Conservation (phyloP, 768 basidiomycete species). For the Tylopilus balloui region DNA sequence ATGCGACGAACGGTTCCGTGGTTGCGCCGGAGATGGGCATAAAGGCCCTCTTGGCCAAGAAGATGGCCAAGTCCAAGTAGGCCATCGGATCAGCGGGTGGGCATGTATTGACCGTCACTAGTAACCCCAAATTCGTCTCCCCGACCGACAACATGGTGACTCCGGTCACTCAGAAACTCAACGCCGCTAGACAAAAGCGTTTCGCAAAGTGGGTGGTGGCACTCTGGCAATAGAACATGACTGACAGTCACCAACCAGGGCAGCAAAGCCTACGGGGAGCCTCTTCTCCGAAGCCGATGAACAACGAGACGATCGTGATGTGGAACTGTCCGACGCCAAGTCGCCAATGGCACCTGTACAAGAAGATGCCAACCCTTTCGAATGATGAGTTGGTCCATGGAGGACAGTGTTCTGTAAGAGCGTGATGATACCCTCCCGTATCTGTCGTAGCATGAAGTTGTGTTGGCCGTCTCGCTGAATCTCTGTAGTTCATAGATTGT, state of each 20-base stretch:
- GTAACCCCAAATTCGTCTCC: conserved; percentile 85
- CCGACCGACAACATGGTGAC: conserved; percentile 96
- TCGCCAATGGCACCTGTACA: conserved; percentile 31
- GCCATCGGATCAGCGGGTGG: conserved; percentile 28
- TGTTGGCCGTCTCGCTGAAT: conserved; percentile 30
- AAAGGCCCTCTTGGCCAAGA: conserved; percentile 90
- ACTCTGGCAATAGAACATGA: conserved; percentile 1
- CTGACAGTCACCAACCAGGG: conserved; percentile 35
- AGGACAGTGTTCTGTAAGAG: conserved; percentile 26
- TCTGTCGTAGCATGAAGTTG: conserved; percentile 23
- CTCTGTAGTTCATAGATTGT: conserved; percentile 26
- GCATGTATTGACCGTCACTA: conserved; percentile 26
- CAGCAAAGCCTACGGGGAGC: conserved; percentile 53
- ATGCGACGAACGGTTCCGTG: conserved; percentile 46
- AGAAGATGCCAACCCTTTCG: conserved; percentile 75
- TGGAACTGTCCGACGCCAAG: conserved; percentile 34
- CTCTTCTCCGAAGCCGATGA: conserved; percentile 46
- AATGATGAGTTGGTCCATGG: conserved; percentile 6
- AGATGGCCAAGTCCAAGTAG: conserved; percentile 84
- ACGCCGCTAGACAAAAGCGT: conserved; percentile 87
- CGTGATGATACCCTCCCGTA: conserved; percentile 17
- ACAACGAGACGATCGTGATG: conserved; percentile 35
- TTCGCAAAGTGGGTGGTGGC: conserved; percentile 69
- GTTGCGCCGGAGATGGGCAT: conserved; percentile 74
- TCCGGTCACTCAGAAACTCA: conserved; percentile 88